These are phyloP conservation scores for Phlebiopsis flavidoalba DNA, from an alignment of 768 basidiomycete species.

Conservation along the genomic window DNA sequence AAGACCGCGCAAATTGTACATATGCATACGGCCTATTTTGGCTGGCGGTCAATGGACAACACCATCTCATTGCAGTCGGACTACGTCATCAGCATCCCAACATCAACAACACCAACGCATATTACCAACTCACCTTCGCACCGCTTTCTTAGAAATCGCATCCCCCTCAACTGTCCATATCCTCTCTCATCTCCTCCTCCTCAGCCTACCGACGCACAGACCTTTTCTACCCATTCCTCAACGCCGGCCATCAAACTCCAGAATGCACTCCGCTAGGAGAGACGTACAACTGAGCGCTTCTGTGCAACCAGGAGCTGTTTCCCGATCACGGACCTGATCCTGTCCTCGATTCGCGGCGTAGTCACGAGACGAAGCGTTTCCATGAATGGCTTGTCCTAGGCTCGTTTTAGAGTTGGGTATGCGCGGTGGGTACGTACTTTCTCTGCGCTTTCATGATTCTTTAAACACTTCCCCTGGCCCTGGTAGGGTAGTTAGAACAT, in stretches of 20 bases:
- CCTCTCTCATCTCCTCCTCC: slow-evolving; percentile 19
- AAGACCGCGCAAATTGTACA: no score
- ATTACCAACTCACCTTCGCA: slow-evolving; percentile 18
- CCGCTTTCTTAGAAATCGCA: slow-evolving; percentile 22
- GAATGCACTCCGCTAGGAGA: neutral
- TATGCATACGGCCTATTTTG: neutral
- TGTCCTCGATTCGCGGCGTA: slow-evolving; percentile 24
- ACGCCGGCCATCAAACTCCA: neutral
- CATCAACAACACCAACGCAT: neutral
- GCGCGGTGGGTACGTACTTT: slow-evolving; percentile 12
- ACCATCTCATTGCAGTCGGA: neutral
- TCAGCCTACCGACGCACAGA: slow-evolving; percentile 8
- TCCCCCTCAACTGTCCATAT: slow-evolving; percentile 21
- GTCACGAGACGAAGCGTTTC: slow-evolving; percentile 22
- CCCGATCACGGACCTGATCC: slow-evolving; percentile 21
- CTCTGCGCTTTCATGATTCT: slow-evolving; percentile 10
- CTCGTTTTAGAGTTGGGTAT: neutral
- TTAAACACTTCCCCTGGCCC: slow-evolving; percentile 11
- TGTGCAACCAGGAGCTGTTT: slow-evolving; percentile 14
- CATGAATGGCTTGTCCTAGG: slow-evolving; percentile 17
- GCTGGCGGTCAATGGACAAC: neutral
- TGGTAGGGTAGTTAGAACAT: no score
- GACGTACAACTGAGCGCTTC: slow-evolving; percentile 11
- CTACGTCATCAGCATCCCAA: neutral
- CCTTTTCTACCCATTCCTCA: slow-evolving; percentile 14